Conservation (phyloP, 352 stramenopile genomes). For the Pythium phragmitis region DNA sequence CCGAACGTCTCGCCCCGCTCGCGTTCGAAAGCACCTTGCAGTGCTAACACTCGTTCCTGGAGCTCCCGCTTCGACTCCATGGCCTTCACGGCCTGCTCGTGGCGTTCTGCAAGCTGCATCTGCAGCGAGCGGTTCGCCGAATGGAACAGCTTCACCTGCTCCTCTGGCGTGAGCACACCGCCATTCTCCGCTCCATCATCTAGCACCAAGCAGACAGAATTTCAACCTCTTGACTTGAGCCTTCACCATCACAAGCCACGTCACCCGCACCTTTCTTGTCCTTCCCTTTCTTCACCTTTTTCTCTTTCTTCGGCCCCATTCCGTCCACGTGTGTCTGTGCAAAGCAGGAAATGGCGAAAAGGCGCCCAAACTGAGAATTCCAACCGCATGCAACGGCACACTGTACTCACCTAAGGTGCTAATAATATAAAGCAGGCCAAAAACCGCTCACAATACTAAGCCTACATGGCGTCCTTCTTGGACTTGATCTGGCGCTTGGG, state of each 20-base stretch:
- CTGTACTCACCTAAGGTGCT: slow-evolving; percentile 5
- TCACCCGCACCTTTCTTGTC: slow-evolving; percentile 59
- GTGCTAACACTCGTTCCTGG: slow-evolving; percentile 71
- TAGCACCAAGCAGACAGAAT: slow-evolving; percentile 10
- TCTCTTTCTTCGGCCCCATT: slow-evolving; percentile 77
- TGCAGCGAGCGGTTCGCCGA: slow-evolving; percentile 85
- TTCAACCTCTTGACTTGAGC: background rate
- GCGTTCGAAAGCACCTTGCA: slow-evolving; percentile 86
- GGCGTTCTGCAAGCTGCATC: slow-evolving; percentile 87
- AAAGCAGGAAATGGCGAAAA: slow-evolving; percentile 3
- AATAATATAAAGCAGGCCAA: slow-evolving; percentile 26
- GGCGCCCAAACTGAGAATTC: background rate
- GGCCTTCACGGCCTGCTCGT: slow-evolving; percentile 83
- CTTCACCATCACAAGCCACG: background rate
- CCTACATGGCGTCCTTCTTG: slow-evolving; percentile 42
- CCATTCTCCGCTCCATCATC: slow-evolving; percentile 76
- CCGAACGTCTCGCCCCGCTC: slow-evolving; percentile 89
- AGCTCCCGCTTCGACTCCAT: slow-evolving; percentile 89
- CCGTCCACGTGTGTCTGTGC: background rate
- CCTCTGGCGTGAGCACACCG: slow-evolving; percentile 68
- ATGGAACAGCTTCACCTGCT: slow-evolving; percentile 84
- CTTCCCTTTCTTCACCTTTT: slow-evolving; percentile 72
- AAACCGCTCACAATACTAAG: background rate
- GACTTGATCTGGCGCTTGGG: slow-evolving; percentile 90
- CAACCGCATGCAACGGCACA: no score